Evolutionary conservation across 106 monocot genomes (phyloP).

Genomic region (Acorus calamus): DNA sequence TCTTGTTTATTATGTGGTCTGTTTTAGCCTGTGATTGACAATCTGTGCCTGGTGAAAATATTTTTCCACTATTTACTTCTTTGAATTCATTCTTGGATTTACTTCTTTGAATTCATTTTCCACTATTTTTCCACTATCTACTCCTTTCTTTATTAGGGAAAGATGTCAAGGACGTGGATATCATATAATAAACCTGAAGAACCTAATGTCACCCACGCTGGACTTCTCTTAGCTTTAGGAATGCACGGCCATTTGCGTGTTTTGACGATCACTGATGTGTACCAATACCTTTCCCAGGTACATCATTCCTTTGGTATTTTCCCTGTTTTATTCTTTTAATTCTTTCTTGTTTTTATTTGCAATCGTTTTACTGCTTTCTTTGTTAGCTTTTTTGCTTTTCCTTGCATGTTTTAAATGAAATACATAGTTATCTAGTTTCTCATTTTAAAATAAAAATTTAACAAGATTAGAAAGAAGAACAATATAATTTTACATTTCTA

Average conservation of each 20-base stretch:
- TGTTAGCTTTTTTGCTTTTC: background rate
- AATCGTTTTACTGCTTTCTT: background rate
- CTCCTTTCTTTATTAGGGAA: slow-evolving; percentile 40
- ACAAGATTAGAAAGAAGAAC: too few species aligned
- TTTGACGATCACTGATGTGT: slow-evolving; percentile 69
- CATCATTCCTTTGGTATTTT: background rate
- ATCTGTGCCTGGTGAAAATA: background rate
- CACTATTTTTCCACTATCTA: background rate
- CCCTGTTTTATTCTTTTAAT: background rate
- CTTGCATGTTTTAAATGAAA: background rate
- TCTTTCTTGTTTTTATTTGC: slow-evolving; percentile 5
- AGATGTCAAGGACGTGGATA: slow-evolving; percentile 92
- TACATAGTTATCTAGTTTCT: too few species aligned
- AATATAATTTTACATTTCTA: too few species aligned
- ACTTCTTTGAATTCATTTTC: background rate
- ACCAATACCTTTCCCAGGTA: slow-evolving; percentile 73
- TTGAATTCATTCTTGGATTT: too few species aligned
- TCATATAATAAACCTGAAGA: slow-evolving; percentile 77
- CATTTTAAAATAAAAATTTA: too few species aligned
- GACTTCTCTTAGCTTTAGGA: slow-evolving; percentile 80
- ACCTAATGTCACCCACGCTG: slow-evolving; percentile 85
- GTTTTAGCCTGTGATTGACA: too few species aligned
- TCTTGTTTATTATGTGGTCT: too few species aligned
- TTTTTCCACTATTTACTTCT: background rate
- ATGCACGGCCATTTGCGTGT: slow-evolving; percentile 79